phyloP scores from a whole-genome alignment of 139 green algal species.

The Tetradesmus lagerheimii region DNA sequence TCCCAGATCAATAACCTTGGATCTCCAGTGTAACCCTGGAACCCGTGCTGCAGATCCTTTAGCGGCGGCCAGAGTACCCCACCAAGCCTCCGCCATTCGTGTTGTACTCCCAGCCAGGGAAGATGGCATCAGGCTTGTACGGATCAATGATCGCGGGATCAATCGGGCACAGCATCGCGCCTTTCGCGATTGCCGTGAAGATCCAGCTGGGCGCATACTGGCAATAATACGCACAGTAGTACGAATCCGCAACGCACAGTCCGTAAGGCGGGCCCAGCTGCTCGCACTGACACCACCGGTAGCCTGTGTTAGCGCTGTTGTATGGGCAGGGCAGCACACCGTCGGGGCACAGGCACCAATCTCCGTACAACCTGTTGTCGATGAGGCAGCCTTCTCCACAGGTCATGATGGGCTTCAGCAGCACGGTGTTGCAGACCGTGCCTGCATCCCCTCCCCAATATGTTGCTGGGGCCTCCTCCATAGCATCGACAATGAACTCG shows the following conservation, averaged over 20 bases:
- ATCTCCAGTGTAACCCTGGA: background rate
- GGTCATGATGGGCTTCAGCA: constrained; percentile 45
- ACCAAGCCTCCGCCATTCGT: constrained; percentile 15
- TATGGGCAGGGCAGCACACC: constrained; percentile 32
- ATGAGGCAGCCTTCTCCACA: constrained; percentile 32
- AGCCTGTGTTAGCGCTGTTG: constrained; percentile 23
- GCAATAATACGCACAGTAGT: constrained; percentile 41
- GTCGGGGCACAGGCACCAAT: background rate
- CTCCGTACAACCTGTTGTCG: constrained; percentile 15
- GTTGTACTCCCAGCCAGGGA: constrained; percentile 43
- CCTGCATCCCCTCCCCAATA: constrained; percentile 42
- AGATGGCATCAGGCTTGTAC: constrained; percentile 29
- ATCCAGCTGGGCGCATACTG: constrained; percentile 43
- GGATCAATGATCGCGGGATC: constrained; percentile 36
- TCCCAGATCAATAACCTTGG: no score
- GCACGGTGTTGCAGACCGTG: constrained; percentile 41
- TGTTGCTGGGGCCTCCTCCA: background rate
- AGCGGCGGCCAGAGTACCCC: background rate
- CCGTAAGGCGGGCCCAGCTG: constrained; percentile 23
- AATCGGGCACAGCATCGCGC: constrained; percentile 37
- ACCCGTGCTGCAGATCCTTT: background rate
- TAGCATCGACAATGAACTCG: background rate
- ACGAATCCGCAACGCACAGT: constrained; percentile 40
- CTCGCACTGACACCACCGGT: constrained; percentile 31
- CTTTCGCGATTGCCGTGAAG: constrained; percentile 21